Conservation (phyloP, 495 filamentous ascomycete species). For the Lasiosphaeriaceae sp. region DNA sequence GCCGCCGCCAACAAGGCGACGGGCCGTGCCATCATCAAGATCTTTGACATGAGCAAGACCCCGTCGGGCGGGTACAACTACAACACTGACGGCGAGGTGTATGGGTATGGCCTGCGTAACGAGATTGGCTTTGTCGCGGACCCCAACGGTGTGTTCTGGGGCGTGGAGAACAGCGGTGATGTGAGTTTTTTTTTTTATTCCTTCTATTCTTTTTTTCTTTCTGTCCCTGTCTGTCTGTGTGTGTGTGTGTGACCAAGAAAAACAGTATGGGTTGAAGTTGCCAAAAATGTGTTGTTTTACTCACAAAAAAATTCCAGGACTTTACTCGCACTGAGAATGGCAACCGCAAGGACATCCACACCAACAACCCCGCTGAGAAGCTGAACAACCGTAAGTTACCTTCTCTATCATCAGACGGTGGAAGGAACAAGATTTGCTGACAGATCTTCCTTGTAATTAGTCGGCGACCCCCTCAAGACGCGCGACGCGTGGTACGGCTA, state of each 20-base stretch:
- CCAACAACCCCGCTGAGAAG: conserved; percentile 68
- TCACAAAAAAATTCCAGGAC: too few species aligned
- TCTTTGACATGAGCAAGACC: conserved; percentile 53
- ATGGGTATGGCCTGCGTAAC: conserved; percentile 66
- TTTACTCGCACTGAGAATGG: conserved; percentile 35
- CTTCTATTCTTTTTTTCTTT: too few species aligned
- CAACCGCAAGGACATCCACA: conserved; percentile 53
- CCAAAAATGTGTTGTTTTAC: too few species aligned
- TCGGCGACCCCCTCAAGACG: conserved; percentile 33
- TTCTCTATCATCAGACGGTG: neutral
- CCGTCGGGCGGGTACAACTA: conserved; percentile 41
- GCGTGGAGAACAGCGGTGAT: conserved; percentile 68
- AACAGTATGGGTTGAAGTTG: too few species aligned
- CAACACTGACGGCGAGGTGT: conserved; percentile 49
- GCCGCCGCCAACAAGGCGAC: conserved; percentile 39
- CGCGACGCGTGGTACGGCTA: conserved; percentile 57
- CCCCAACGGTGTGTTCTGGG: conserved; percentile 58
- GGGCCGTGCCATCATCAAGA: conserved; percentile 58
- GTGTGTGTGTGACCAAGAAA: too few species aligned
- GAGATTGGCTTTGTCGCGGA: conserved; percentile 63
- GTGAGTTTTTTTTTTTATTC: too few species aligned
- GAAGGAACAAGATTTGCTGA: too few species aligned
- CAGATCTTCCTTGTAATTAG: conserved; percentile 2
- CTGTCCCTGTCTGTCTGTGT: too few species aligned
- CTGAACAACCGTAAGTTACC: conserved; percentile 58